These are phyloP conservation scores for Fragaria nilgerrensis DNA, from an alignment of 306 rosid species.

Conservation along the genomic window DNA sequence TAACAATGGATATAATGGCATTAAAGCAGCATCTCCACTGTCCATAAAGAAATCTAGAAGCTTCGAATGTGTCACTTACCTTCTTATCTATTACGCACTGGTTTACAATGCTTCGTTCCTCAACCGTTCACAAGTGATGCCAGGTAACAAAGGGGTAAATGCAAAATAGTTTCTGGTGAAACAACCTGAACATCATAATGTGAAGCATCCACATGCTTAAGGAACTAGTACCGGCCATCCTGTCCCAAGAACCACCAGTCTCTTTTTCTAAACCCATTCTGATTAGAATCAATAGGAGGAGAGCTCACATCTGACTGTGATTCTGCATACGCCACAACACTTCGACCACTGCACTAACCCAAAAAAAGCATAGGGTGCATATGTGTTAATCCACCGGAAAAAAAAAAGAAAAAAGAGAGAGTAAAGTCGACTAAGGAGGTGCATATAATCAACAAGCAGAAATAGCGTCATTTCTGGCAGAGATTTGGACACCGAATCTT, in stretches of 20 bases:
- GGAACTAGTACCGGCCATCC: constrained; percentile 97
- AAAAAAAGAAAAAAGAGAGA: too few relatives aligned
- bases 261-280: constrained; percentile 48
- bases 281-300: constrained; percentile 27
- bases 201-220: constrained; percentile 79
- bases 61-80: constrained; percentile 40
- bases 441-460: not conserved
- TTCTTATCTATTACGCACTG: constrained; percentile 77
- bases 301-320: constrained; percentile 41
- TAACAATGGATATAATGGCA: not conserved
- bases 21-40: not conserved
- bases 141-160: constrained; percentile 89
- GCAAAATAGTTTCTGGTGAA: constrained; percentile 95
- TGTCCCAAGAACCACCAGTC: constrained; percentile 92
- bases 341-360: constrained; percentile 68
- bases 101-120: constrained; percentile 93
- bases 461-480: not conserved
- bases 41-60: constrained; percentile 5
- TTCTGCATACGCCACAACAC: constrained; percentile 80
- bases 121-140: constrained; percentile 94
- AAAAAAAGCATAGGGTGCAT: not conserved
- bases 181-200: constrained; percentile 76
- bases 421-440: not conserved
- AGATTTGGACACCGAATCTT: not conserved
- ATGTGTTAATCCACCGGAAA: not conserved